phyloP scores from a whole-genome alignment of 192 early-diverging fungal genomes.

The Radiomyces spectabilis region DNA sequence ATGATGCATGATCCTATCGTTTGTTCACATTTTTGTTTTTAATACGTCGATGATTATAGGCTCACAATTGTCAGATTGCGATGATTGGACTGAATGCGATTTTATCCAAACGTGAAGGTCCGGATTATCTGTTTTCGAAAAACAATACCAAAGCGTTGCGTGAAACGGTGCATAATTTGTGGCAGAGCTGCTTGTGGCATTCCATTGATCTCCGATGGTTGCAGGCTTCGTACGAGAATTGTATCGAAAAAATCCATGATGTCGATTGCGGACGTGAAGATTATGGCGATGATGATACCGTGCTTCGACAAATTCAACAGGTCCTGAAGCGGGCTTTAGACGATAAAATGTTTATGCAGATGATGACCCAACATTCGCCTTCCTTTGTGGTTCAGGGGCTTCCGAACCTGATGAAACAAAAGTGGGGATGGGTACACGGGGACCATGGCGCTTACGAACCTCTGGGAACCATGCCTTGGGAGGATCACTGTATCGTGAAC shows the following conservation, averaged over 20 bases:
- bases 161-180: conserved; percentile 56
- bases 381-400: conserved; percentile 26
- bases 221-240: neutral
- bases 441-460: neutral
- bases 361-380: conserved; percentile 20
- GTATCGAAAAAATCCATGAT: conserved; percentile 16
- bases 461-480: neutral
- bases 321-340: conserved; percentile 13
- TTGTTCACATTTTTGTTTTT: too few species aligned
- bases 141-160: conserved; percentile 48
- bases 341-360: conserved; percentile 12
- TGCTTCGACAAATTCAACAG: conserved; percentile 12
- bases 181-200: conserved; percentile 62
- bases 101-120: conserved; percentile 51
- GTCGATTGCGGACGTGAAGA: conserved; percentile 1
- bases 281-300: conserved; percentile 20
- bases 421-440: conserved; percentile 9
- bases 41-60: conserved; percentile 7
- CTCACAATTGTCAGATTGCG: conserved; percentile 51
- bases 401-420: conserved; percentile 1
- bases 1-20: neutral
- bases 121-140: conserved; percentile 72
- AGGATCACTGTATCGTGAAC: conserved; percentile 2
- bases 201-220: conserved; percentile 18
- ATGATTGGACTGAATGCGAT: conserved; percentile 68